Percentiles rank a stretch among this genome's conserved stretches.
Conservation (phyloP, 495 filamentous ascomycete species). For the Hypoxylon perforatum region DNA sequence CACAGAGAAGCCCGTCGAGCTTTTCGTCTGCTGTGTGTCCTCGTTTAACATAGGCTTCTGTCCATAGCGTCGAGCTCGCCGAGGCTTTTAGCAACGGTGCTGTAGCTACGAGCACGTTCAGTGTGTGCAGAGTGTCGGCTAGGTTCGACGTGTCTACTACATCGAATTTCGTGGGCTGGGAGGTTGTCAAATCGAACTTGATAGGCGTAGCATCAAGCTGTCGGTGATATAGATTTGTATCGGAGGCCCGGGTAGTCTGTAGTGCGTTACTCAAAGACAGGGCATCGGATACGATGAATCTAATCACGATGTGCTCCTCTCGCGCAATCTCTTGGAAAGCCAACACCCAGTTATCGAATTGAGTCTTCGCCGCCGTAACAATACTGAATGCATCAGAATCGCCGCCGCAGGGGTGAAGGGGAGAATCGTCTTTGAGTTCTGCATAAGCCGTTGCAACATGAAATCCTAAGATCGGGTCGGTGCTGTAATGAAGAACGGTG, state of each 20-base stretch:
- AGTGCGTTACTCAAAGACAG: conserved; percentile 37
- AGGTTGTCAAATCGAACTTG: conserved; percentile 28
- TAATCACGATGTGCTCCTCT: conserved; percentile 11
- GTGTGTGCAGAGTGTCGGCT: conserved; percentile 24
- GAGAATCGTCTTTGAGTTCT: conserved; percentile 21
- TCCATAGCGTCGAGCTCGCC: conserved; percentile 40
- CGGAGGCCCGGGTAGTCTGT: conserved; percentile 17
- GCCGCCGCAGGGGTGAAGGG: conserved; percentile 18
- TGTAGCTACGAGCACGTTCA: conserved; percentile 42
- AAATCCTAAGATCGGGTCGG: conserved; percentile 46
- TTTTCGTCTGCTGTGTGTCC: conserved; percentile 12
- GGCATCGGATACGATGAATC: conserved; percentile 42
- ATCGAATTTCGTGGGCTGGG: conserved; percentile 43
- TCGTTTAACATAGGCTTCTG: conserved; percentile 29
- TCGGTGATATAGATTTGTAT: conserved; percentile 17
- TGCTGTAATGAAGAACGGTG: conserved; percentile 36
- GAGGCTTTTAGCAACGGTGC: conserved; percentile 35
- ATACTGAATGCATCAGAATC: conserved; percentile 7
- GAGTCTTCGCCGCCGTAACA: conserved; percentile 34
- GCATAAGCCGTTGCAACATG: conserved; percentile 41
- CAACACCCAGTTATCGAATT: conserved; percentile 49
- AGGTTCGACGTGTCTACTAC: conserved; percentile 47
- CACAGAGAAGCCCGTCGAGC: conserved; percentile 37
- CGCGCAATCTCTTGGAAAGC: conserved; percentile 42
- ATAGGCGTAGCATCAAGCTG: conserved; percentile 16